Evolutionary conservation across 805 yeast genomes (phyloP).

Genomic region (Suhomyces pyralidae): DNA sequence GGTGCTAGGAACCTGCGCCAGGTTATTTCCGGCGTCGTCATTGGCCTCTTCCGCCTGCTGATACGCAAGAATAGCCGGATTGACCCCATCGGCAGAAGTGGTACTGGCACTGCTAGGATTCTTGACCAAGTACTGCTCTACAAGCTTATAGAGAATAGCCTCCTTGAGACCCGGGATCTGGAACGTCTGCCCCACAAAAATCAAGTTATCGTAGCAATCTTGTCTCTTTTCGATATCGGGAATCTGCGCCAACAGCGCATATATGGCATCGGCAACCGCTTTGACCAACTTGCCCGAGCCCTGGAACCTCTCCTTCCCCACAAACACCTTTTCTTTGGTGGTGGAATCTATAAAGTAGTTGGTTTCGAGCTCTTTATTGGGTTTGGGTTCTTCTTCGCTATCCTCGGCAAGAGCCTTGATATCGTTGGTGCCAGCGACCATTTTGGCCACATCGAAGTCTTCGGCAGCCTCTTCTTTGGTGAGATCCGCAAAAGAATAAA

Average conservation of each 20-base stretch:
- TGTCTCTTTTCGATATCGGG: slow-evolving; percentile 71
- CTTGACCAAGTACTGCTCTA: slow-evolving; percentile 51
- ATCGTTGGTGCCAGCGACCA: slow-evolving; percentile 64
- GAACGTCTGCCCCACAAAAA: slow-evolving; percentile 76
- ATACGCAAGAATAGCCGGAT: slow-evolving; percentile 39
- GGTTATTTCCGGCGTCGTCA: slow-evolving; percentile 25
- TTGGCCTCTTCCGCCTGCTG: slow-evolving; percentile 40
- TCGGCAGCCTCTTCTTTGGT: slow-evolving; percentile 38
- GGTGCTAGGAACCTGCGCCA: slow-evolving; percentile 74
- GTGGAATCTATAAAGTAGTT: slow-evolving; percentile 63
- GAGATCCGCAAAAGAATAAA: slow-evolving; percentile 56
- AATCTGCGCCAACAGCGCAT: slow-evolving; percentile 50
- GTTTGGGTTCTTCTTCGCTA: slow-evolving; percentile 35
- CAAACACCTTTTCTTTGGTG: slow-evolving; percentile 52
- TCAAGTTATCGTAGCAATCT: slow-evolving; percentile 79
- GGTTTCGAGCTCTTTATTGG: slow-evolving; percentile 69
- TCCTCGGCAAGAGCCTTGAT: slow-evolving; percentile 23
- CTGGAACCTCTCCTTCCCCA: slow-evolving; percentile 89
- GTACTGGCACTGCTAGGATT: slow-evolving; percentile 27
- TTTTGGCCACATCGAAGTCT: slow-evolving; percentile 84
- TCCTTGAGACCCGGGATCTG: slow-evolving; percentile 74
- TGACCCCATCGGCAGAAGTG: slow-evolving; percentile 22
- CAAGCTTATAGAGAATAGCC: slow-evolving; percentile 57
- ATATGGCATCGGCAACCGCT: slow-evolving; percentile 52
- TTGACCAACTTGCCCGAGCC: slow-evolving; percentile 66